A percentile compares a stretch with the other conserved stretches of the same genome.
Evolutionary conservation across 139 green algal species (phyloP).

Genomic region (Tetraselmis chui): DNA sequence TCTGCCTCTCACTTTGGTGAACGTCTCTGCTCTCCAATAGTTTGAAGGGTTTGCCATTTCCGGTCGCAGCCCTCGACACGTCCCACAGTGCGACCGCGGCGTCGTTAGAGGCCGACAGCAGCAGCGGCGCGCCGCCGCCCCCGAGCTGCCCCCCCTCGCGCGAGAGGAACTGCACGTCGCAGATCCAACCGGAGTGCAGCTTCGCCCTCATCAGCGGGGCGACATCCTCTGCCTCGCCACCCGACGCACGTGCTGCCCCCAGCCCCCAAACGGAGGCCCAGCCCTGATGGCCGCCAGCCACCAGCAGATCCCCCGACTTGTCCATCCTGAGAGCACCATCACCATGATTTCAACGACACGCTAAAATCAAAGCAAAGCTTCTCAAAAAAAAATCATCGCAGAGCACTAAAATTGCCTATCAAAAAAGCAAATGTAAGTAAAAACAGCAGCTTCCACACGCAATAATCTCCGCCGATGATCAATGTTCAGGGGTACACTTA

Average conservation of each 20-base stretch:
- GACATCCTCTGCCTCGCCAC: background rate
- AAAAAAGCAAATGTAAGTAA: background rate
- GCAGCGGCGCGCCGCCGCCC: background rate
- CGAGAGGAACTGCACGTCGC: background rate
- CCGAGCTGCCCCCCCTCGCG: no score
- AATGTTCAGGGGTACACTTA: background rate
- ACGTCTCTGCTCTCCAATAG: background rate
- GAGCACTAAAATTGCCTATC: no score
- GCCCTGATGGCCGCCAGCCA: background rate
- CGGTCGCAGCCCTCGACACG: background rate
- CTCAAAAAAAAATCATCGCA: no score
- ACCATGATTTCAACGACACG: no score
- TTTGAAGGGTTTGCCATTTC: background rate
- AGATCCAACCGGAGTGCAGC: background rate
- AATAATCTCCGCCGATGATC: background rate
- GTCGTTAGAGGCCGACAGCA: background rate
- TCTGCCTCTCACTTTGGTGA: background rate
- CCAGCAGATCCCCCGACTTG: background rate
- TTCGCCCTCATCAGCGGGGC: background rate
- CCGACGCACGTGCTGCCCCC: background rate
- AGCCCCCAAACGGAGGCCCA: background rate
- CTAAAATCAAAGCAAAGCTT: background rate
- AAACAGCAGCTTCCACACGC: no score
- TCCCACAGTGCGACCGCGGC: background rate
- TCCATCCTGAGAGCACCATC: background rate